Conservation (phyloP, 257 asterid species). For the Ilex asprella region DNA sequence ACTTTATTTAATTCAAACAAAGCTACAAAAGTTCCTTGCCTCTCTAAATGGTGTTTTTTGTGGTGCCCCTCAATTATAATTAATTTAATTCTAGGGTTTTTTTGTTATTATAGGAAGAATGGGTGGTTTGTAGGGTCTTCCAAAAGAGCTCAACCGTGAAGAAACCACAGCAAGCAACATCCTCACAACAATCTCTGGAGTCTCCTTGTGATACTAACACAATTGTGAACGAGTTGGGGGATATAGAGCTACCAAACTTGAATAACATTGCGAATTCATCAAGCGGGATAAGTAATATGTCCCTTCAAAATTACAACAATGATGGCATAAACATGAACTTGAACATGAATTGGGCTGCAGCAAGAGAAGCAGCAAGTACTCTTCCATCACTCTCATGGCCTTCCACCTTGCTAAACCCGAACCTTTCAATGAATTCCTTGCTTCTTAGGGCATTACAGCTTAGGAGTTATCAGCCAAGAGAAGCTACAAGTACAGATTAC, state of each 20-base stretch:
- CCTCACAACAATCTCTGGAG: slow-evolving; percentile 54
- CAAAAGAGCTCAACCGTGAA: slow-evolving; percentile 54
- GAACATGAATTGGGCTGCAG: slow-evolving; percentile 25
- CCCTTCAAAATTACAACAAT: slow-evolving; percentile 26
- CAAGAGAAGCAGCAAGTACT: slow-evolving; percentile 24
- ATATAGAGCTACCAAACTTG: slow-evolving; percentile 43
- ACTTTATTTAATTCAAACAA: slow-evolving; percentile 10
- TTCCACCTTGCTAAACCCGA: slow-evolving; percentile 21
- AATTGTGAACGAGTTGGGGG: slow-evolving; percentile 40
- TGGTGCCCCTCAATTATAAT: neutral
- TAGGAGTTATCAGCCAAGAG: slow-evolving; percentile 22
- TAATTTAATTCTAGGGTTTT: too few species aligned
- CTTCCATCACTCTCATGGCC: slow-evolving; percentile 56
- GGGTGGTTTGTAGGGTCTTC: slow-evolving; percentile 83
- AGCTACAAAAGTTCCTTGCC: slow-evolving; percentile 40
- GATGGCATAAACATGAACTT: slow-evolving; percentile 10
- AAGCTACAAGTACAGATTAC: slow-evolving; percentile 9
- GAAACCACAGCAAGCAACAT: slow-evolving; percentile 43
- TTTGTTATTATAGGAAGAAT: slow-evolving; percentile 58
- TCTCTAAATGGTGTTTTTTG: neutral
- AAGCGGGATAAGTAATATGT: slow-evolving; percentile 12
- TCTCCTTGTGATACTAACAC: slow-evolving; percentile 43
- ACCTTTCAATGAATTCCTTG: slow-evolving; percentile 48
- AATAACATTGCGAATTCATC: slow-evolving; percentile 18
- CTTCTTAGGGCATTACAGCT: slow-evolving; percentile 72